These are phyloP conservation scores for Suillus plorans DNA, from an alignment of 768 basidiomycete genomes.

Conservation along the genomic window DNA sequence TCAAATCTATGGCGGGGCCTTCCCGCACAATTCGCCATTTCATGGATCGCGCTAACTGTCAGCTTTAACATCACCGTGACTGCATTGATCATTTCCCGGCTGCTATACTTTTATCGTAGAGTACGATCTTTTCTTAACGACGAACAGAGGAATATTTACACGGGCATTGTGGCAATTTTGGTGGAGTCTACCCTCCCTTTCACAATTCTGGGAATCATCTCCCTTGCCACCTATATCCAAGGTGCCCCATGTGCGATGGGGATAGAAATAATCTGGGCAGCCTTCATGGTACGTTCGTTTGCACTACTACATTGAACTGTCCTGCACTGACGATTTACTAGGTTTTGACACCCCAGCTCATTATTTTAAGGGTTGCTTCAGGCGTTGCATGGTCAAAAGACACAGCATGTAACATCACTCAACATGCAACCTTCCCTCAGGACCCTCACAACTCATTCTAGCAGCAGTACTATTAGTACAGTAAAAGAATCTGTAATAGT, in stretches of 20 bases:
- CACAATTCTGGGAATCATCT: background rate
- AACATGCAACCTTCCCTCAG: too few species aligned
- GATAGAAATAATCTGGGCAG: background rate
- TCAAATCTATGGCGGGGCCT: constrained; percentile 1
- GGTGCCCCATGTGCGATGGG: background rate
- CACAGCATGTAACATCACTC: background rate
- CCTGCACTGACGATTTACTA: background rate
- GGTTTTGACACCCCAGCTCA: constrained; percentile 9
- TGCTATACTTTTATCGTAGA: background rate
- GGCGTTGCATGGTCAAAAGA: constrained; percentile 6
- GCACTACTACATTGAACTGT: background rate
- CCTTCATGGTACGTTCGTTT: background rate
- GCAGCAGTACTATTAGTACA: background rate
- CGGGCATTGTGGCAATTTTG: background rate
- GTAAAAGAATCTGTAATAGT: background rate
- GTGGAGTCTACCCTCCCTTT: constrained; percentile 8
- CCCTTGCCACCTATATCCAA: background rate
- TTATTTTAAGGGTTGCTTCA: background rate
- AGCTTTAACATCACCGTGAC: constrained; percentile 6
- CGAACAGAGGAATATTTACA: background rate
- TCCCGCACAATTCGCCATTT: constrained; percentile 3
- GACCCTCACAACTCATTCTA: background rate
- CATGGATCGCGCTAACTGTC: constrained; percentile 2
- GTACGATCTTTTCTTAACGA: background rate
- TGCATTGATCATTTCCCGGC: background rate